Percentiles rank a stretch among this genome's conserved stretches.
These are phyloP conservation scores for Diplosphaera chodatii DNA, from an alignment of 139 green algal species.

Conservation along the genomic window DNA sequence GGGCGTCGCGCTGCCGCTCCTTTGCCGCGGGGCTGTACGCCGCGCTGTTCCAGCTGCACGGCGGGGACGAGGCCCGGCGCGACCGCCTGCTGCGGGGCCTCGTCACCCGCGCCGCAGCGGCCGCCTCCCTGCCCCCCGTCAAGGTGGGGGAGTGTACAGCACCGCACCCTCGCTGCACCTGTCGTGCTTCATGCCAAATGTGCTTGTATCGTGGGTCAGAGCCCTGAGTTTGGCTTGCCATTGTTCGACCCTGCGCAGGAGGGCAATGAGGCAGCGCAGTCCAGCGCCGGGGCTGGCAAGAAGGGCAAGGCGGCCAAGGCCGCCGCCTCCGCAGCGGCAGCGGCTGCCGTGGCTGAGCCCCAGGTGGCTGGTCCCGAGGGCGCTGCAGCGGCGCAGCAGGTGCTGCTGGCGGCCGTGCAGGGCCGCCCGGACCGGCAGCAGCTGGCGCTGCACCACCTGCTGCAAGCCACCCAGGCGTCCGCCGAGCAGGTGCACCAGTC, in stretches of 20 bases:
- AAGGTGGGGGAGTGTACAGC: background rate
- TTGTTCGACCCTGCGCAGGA: background rate
- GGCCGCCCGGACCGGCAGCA: background rate
- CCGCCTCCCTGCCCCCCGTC: background rate
- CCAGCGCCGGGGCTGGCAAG: slow-evolving; percentile 2
- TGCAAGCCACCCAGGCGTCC: background rate
- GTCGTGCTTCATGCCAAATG: slow-evolving; percentile 2
- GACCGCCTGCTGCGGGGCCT: slow-evolving; percentile 42
- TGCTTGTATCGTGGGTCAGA: too few relatives aligned
- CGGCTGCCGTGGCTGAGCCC: background rate
- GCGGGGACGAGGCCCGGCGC: slow-evolving; percentile 18
- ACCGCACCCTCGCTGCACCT: slow-evolving; percentile 12
- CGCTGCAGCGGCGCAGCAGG: background rate
- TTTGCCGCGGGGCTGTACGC: slow-evolving; percentile 21
- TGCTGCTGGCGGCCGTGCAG: background rate
- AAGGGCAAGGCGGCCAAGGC: slow-evolving; percentile 6
- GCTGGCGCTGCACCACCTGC: background rate
- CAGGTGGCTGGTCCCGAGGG: background rate
- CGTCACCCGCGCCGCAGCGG: slow-evolving; percentile 17
- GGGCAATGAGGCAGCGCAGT: background rate
- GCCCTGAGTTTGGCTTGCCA: too few relatives aligned
- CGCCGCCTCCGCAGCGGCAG: slow-evolving; percentile 4
- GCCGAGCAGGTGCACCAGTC: background rate
- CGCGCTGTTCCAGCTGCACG: slow-evolving; percentile 34
- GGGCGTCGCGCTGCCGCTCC: background rate